phyloP scores from a whole-genome alignment of 75 land plant genomes.

The Cupressus sempervirens region DNA sequence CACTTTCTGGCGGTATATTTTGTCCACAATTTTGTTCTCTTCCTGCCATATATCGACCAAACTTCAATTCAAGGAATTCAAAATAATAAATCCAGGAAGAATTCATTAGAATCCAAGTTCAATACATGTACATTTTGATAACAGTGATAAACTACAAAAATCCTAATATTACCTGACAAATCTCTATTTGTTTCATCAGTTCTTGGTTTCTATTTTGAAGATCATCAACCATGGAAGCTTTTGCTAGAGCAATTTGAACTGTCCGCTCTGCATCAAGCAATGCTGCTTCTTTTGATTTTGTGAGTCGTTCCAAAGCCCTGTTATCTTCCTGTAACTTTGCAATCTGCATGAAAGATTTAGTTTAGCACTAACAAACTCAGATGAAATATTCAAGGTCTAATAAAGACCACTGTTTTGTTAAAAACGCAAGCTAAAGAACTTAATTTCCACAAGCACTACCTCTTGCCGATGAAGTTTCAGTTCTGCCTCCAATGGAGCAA shows the following conservation, averaged over 20 bases:
- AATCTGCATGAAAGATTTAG: constrained; percentile 43
- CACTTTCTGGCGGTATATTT: constrained; percentile 93
- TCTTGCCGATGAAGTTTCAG: constrained; percentile 82
- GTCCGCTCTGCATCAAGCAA: constrained; percentile 93
- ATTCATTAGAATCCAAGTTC: neutral
- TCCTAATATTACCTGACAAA: constrained; percentile 68
- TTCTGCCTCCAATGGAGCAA: constrained; percentile 86
- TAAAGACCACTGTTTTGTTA: neutral
- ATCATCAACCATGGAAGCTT: constrained; percentile 94
- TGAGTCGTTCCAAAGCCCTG: constrained; percentile 92
- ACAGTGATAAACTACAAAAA: neutral
- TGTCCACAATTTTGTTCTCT: constrained; percentile 93
- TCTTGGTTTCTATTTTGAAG: constrained; percentile 92
- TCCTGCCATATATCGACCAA: constrained; percentile 45
- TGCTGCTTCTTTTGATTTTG: constrained; percentile 95
- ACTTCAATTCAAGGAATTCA: neutral
- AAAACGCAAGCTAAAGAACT: neutral
- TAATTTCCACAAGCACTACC: constrained; percentile 29
- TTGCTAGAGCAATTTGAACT: constrained; percentile 75
- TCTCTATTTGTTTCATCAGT: constrained; percentile 91
- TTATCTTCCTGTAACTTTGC: constrained; percentile 90
- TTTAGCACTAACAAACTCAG: neutral
- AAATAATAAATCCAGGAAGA: neutral
- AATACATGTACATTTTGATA: neutral
- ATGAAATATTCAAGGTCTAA: neutral